phyloP scores from a whole-genome alignment of 163 green algal genomes.

The Chlorella variabilis region DNA sequence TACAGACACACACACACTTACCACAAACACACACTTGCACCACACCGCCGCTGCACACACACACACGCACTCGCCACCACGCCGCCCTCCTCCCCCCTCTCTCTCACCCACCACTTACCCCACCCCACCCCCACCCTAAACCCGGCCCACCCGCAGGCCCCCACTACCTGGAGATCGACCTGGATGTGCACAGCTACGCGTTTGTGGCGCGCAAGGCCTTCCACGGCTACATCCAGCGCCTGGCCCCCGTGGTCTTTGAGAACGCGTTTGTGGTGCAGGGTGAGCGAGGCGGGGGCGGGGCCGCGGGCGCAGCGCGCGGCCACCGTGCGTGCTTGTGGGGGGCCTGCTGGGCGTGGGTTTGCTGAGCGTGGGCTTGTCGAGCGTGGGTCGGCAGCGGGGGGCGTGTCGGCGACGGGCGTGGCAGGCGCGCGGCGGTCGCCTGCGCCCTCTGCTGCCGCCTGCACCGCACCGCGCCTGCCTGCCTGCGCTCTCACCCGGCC shows the following conservation, averaged over 20 bases:
- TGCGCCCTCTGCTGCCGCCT: background rate
- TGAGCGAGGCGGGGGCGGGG: background rate
- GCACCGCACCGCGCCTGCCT: background rate
- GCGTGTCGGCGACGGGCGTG: too few species aligned
- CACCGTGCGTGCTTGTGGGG: background rate
- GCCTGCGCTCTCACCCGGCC: background rate
- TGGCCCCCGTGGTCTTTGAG: constrained; percentile 78
- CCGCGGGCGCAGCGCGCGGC: too few species aligned
- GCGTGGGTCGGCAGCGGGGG: too few species aligned
- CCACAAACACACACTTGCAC: too few species aligned
- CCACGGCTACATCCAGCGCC: constrained; percentile 61
- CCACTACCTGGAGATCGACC: constrained; percentile 86
- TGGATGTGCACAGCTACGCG: constrained; percentile 90
- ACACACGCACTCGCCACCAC: too few species aligned
- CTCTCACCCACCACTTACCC: too few species aligned
- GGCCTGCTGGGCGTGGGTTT: too few species aligned
- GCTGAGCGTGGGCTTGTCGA: too few species aligned
- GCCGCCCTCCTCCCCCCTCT: too few species aligned
- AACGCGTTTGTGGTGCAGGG: constrained; percentile 81
- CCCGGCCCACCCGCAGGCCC: constrained; percentile 16
- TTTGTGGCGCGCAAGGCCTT: constrained; percentile 87
- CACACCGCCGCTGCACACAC: too few species aligned
- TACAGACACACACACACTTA: too few species aligned
- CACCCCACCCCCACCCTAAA: too few species aligned
- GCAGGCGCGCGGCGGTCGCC: background rate